Evolutionary conservation across 2,329 filamentous ascomycete genomes (phyloP).

Genomic region (Penicillium frequentans): DNA sequence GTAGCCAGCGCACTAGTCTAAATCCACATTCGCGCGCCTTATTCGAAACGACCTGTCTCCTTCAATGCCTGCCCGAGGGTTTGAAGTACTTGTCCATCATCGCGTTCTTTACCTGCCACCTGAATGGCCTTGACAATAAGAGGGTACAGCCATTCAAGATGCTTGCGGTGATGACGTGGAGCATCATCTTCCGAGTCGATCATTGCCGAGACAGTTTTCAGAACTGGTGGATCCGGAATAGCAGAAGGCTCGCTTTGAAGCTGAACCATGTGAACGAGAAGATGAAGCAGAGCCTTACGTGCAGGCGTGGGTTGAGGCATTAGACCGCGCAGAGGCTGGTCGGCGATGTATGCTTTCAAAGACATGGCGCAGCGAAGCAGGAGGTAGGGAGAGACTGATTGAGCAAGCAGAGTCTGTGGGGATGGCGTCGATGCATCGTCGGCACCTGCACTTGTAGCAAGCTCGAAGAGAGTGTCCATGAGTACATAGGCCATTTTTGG

Average conservation of each 20-base stretch:
- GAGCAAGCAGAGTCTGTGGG: slow-evolving; percentile 63
- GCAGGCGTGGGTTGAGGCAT: slow-evolving; percentile 87
- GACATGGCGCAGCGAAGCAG: slow-evolving; percentile 78
- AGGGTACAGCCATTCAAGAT: slow-evolving; percentile 79
- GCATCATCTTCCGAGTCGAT: slow-evolving; percentile 45
- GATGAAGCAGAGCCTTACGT: slow-evolving; percentile 72
- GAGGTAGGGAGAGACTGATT: slow-evolving; percentile 75
- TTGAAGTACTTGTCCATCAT: slow-evolving; percentile 39
- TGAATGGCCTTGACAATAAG: slow-evolving; percentile 51
- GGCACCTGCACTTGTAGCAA: slow-evolving; percentile 59
- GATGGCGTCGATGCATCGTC: slow-evolving; percentile 28
- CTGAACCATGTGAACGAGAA: slow-evolving; percentile 65
- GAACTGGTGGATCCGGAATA: slow-evolving; percentile 54
- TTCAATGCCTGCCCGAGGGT: slow-evolving; percentile 62
- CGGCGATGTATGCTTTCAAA: slow-evolving; percentile 81
- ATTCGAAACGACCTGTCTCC: slow-evolving; percentile 52
- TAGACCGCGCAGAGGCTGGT: slow-evolving; percentile 83
- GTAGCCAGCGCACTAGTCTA: background rate
- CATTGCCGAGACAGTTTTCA: slow-evolving; percentile 12
- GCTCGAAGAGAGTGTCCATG: slow-evolving; percentile 73
- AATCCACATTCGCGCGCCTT: background rate
- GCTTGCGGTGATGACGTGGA: slow-evolving; percentile 61
- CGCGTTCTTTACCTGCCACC: slow-evolving; percentile 41
- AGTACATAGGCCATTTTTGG: slow-evolving; percentile 76
- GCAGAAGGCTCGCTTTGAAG: slow-evolving; percentile 70